These are phyloP conservation scores for Rhizophagus sp. DNA, from an alignment of 192 early-diverging fungal species.

Conservation along the genomic window DNA sequence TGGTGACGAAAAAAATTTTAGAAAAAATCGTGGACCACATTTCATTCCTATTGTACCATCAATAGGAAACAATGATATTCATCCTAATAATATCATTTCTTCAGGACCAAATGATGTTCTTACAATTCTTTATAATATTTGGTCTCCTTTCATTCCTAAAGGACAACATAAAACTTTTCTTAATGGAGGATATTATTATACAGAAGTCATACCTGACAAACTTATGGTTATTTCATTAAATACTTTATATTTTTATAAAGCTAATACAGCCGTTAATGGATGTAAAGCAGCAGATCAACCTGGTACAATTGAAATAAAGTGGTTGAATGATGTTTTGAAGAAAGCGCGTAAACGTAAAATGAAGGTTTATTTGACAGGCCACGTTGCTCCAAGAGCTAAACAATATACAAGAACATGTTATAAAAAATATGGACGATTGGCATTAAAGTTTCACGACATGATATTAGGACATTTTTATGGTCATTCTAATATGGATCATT, in stretches of 20 bases:
- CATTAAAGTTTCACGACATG: slow-evolving; percentile 48
- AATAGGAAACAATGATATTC: slow-evolving; percentile 69
- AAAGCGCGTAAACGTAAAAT: slow-evolving; percentile 44
- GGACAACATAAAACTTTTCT: slow-evolving; percentile 62
- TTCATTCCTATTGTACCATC: slow-evolving; percentile 54
- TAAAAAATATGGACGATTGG: slow-evolving; percentile 42
- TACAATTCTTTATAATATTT: slow-evolving; percentile 50
- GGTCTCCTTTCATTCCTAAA: slow-evolving; percentile 60
- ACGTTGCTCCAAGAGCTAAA: slow-evolving; percentile 59
- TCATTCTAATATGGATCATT: slow-evolving; percentile 75
- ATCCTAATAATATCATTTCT: slow-evolving; percentile 66
- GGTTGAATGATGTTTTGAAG: slow-evolving; percentile 64
- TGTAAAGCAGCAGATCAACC: slow-evolving; percentile 58
- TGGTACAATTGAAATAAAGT: slow-evolving; percentile 64
- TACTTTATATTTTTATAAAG: slow-evolving; percentile 71
- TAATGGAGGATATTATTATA: slow-evolving; percentile 66
- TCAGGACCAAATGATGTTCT: slow-evolving; percentile 54
- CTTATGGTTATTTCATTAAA: slow-evolving; percentile 66
- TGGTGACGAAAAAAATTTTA: slow-evolving; percentile 29
- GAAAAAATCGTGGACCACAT: slow-evolving; percentile 27
- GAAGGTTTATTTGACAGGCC: slow-evolving; percentile 65
- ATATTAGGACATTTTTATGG: slow-evolving; percentile 72
- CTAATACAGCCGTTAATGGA: slow-evolving; percentile 67
- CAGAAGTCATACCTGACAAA: slow-evolving; percentile 54
- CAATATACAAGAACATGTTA: slow-evolving; percentile 47